Evolutionary conservation across 208 protist genomes (phyloP), one percentile per base, ranked within the genome.

Genomic region (Acanthamoeba castellanii): DNA sequence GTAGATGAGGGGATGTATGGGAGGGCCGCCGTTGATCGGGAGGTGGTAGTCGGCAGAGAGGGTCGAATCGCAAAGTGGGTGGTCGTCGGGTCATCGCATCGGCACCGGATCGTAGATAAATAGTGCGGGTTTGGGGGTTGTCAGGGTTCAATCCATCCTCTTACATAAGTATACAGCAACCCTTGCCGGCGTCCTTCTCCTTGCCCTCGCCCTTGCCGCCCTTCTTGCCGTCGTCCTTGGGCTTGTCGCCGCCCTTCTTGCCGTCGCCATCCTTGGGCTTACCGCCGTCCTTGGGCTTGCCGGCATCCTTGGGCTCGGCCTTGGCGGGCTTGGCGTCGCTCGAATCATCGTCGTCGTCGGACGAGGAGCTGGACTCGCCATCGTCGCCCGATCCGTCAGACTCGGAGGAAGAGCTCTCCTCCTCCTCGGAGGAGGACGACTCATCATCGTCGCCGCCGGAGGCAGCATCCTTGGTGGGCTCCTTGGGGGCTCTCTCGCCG

Each of bases 121-220:
- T 66, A 66, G 25, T 66, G 59, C 22, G 22, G 59, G 13, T 66
- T 66, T 9, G 59, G 22, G 27, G 66, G 27, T 16, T 13, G 66
- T 0, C 18, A 45, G 70, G 16, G 20, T 78, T 34, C 37, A 78
- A 45, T 78, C 70, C 70, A 78, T 78, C 32, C 32, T 78, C 70
- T 78, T 78, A 78, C 70, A 78, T 78, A 78, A 78, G 70, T 78
- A 78, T 78, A 78, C 70, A 78, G 70, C 70, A 78, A 78, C 70
- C 70, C 70, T 78, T 78, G 70, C 70, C 70, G 70, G 70, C 37
- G 30, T 30, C 30, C 70, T 78, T 78, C 70, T 78, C 70, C 70
- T 78, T 45, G 70, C 70, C 70, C 70, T 78, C 59, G 25, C 25
- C 37, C 70, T 78, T 78, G n/a, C 37, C 70, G 37, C 70, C 70